Evolutionary conservation across 2,329 filamentous ascomycete species (phyloP), one percentile per base, ranked within the genome.

Genomic region (Arthrobotrys iridis): DNA sequence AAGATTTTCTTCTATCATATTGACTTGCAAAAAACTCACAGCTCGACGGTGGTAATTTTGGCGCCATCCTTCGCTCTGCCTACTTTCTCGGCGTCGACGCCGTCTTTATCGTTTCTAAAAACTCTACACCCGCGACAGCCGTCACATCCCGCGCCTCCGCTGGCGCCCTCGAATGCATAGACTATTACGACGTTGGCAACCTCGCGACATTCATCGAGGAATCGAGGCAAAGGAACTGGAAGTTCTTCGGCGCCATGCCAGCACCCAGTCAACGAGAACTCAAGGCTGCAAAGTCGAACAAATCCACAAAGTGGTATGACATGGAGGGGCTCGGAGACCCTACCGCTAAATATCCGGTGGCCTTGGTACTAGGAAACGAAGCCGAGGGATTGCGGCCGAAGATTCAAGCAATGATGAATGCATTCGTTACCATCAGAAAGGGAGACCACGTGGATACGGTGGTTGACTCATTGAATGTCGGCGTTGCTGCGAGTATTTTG

Each of bases 391-490:
- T 97, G 48, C 84, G 87, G n/a, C 84, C 85, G 60, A 85, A 86
- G 67, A 82, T 95, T 74, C 88, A 87, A 78, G 87, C 86, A 43
- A 85, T 87, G 68, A 90, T 91, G 0, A 88, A 96, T 80, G 83
- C 83, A 18, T 84, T 85, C 24, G 84, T 90, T 13, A 86, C 89
- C 4, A 92, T 99, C 63, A 86, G 86, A 77, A 87, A 81, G 81
- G 86, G 81, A 81, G 83, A 78, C 77, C 86, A 82, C 43, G 83
- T 80, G 77, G 84, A 79, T 81, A 86, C 80, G 81, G 88, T 78
- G 81, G 88, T 99, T 1, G 94, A 98, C 82, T 97, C 93, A 81
- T 83, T 99, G 81, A 98, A 99, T 81, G 95, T 98, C 40, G 93
- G 92, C 80, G 93, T 96, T 18, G 94, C 95, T 0, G 88, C 92